phyloP scores from a whole-genome alignment of 1,284 basidiomycete species.

The Cutaneotrichosporon mucoides region DNA sequence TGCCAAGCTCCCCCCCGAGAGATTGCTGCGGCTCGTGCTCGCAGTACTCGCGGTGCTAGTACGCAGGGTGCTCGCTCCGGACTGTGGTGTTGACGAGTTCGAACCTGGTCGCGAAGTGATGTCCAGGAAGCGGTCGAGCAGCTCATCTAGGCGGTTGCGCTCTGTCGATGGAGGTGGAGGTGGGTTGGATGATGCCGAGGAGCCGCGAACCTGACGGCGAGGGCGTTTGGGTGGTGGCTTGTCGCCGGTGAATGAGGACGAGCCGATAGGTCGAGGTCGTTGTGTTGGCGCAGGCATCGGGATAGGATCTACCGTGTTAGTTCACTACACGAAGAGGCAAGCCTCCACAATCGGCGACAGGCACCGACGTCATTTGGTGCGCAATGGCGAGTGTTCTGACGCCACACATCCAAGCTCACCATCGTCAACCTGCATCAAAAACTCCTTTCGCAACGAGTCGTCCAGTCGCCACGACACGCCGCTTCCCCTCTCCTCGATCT shows the following conservation, averaged over 20 bases:
- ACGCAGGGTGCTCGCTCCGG: not conserved
- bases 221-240: slow-evolving; percentile 7
- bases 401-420: too few species aligned
- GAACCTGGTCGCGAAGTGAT: not conserved
- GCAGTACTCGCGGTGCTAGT: not conserved
- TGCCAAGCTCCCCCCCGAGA: not conserved
- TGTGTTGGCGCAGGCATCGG: slow-evolving; percentile 16
- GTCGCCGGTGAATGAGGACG: not conserved
- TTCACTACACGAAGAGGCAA: too few species aligned
- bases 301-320: not conserved
- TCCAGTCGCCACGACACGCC: too few species aligned
- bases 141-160: slow-evolving; percentile 12
- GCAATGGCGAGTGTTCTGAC: too few species aligned
- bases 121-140: slow-evolving; percentile 14
- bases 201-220: not conserved
- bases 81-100: not conserved
- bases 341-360: too few species aligned
- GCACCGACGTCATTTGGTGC: too few species aligned
- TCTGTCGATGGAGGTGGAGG: not conserved
- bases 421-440: too few species aligned
- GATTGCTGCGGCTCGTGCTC: not conserved
- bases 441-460: too few species aligned
- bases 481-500: not conserved
- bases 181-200: not conserved
- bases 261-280: slow-evolving; percentile 5